Evolutionary conservation across 257 asterid genomes (phyloP).

Genomic region (Fraxinus cuspidata): DNA sequence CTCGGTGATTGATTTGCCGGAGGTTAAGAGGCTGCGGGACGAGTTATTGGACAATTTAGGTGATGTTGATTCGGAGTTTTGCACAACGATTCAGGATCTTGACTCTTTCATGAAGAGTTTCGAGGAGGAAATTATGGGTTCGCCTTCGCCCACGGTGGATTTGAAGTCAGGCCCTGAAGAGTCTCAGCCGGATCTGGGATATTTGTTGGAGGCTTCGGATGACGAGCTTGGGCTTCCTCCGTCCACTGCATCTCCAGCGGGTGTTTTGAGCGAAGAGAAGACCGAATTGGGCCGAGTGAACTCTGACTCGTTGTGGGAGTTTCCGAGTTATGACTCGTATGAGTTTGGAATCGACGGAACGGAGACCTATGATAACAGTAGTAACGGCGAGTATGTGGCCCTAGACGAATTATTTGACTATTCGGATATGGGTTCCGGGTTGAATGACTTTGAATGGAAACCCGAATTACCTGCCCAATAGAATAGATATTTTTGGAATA

Average conservation of each 20-base stretch:
- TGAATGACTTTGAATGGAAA: constrained; percentile 46
- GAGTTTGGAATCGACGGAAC: constrained; percentile 44
- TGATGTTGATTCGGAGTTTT: constrained; percentile 48
- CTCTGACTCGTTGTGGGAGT: constrained; percentile 54
- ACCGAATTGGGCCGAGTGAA: constrained; percentile 43
- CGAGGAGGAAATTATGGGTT: constrained; percentile 62
- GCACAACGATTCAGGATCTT: constrained; percentile 53
- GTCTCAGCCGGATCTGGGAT: constrained; percentile 62
- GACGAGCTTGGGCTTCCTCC: constrained; percentile 56
- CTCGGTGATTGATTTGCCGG: constrained; percentile 49
- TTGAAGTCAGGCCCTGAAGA: constrained; percentile 51
- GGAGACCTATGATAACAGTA: constrained; percentile 26
- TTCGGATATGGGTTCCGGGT: constrained; percentile 66
- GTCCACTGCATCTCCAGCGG: constrained; percentile 27
- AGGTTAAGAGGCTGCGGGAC: constrained; percentile 73
- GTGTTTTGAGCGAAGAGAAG: constrained; percentile 7
- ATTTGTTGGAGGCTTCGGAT: constrained; percentile 69
- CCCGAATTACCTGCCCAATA: constrained; percentile 70
- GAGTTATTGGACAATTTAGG: constrained; percentile 52
- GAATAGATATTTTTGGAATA: constrained; percentile 18
- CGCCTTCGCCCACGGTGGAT: constrained; percentile 35
- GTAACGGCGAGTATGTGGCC: constrained; percentile 46
- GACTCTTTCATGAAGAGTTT: constrained; percentile 85
- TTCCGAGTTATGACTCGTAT: constrained; percentile 53
- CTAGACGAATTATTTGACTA: constrained; percentile 74